Evolutionary conservation across 106 monocot genomes (phyloP).

Genomic region (Gastrodia elata): DNA sequence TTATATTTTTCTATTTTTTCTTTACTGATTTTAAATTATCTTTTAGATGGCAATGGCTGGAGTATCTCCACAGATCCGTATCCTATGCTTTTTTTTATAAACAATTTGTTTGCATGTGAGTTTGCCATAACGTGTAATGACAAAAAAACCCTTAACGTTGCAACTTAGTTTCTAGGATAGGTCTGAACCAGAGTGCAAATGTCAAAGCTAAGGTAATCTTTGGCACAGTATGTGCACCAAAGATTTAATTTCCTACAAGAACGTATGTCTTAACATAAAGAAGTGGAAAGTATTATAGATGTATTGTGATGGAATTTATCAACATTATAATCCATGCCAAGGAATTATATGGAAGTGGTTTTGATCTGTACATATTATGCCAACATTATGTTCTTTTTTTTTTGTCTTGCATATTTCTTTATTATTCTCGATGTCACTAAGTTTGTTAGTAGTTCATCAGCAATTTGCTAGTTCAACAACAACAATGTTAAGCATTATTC

Average conservation of each 20-base stretch:
- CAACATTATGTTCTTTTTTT: too few species aligned
- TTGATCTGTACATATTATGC: background rate
- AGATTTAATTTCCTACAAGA: background rate
- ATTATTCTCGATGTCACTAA: background rate
- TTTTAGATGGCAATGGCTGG: slow-evolving; percentile 84
- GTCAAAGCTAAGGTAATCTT: background rate
- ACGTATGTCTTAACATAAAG: background rate
- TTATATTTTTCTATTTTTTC: background rate
- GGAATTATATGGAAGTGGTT: background rate
- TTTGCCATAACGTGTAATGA: background rate
- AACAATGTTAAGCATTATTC: too few species aligned
- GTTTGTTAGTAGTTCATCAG: background rate
- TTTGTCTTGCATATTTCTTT: background rate
- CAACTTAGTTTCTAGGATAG: background rate
- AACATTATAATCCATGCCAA: background rate
- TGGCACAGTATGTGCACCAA: background rate
- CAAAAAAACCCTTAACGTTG: background rate
- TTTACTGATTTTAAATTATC: slow-evolving; percentile 13
- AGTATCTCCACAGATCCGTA: slow-evolving; percentile 49
- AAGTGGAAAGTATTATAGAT: background rate
- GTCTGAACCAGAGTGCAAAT: background rate
- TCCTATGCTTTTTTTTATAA: slow-evolving; percentile 17
- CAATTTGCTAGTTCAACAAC: background rate
- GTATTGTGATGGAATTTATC: background rate
- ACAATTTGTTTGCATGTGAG: background rate